These are phyloP conservation scores for Daldinia caldariorum DNA, from an alignment of 495 filamentous ascomycete species.

Conservation along the genomic window DNA sequence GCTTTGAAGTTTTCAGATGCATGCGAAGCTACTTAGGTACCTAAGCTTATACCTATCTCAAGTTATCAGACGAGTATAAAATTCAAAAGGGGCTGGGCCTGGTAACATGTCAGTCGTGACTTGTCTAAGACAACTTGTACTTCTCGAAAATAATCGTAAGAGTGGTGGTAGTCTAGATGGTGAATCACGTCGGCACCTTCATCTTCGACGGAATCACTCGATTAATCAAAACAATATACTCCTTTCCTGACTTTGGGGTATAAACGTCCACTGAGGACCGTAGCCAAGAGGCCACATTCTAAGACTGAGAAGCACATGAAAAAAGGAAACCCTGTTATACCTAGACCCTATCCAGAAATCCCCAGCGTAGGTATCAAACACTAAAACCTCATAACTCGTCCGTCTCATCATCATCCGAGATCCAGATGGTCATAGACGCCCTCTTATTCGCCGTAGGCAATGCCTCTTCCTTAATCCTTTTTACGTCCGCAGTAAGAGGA, in stretches of 20 bases:
- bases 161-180: too few relatives aligned
- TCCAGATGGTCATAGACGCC: slow-evolving; percentile 39
- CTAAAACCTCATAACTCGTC: slow-evolving; percentile 40
- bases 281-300: background rate
- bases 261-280: background rate
- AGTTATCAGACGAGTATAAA: background rate
- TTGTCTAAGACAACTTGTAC: too few relatives aligned
- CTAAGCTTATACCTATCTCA: background rate
- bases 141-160: too few relatives aligned
- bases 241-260: background rate
- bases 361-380: slow-evolving; percentile 18
- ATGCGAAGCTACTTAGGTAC: too few relatives aligned
- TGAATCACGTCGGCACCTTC: too few relatives aligned
- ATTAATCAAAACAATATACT: too few relatives aligned
- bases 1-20: background rate
- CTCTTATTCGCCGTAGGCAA: slow-evolving; percentile 9
- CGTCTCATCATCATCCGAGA: slow-evolving; percentile 44
- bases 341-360: background rate
- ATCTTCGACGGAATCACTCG: too few relatives aligned
- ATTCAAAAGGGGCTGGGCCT: background rate
- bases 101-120: too few relatives aligned
- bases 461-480: slow-evolving; percentile 20
- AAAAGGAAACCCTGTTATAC: background rate
- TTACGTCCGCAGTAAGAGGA: background rate
- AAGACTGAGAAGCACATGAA: background rate